Evolutionary conservation across 495 filamentous ascomycete genomes (phyloP), one percentile per base, ranked within the genome.

Genomic region (Penicillium angulare): DNA sequence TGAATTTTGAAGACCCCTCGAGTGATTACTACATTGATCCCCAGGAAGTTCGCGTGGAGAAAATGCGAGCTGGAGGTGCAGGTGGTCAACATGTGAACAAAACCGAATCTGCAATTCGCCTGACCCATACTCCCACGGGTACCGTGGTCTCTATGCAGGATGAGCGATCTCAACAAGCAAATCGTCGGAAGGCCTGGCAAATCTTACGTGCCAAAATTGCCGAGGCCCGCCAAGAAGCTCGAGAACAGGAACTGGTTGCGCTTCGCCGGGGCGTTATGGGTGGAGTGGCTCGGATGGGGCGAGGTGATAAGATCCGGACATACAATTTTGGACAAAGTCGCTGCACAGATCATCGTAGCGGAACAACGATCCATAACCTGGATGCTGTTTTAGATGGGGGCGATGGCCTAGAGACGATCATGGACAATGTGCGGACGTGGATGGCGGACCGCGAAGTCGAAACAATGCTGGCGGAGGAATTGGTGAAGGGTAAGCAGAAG

Each of bases 1-100:
- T 76, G 49, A 82, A 87, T 55, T 81, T 86, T 59, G 81, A 90
- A 42, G 86, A 98, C 56, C 93, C 93, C 0, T 85, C 81, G 32
- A 92, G 86, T 65, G 89, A 95, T 63, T 95, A 92, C 72, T 92
- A 92, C 66, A 79, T 98, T 49, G 84, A 92, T 68, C 83, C 89
- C 8, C 79, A 84, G 53, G 92, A 97, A 51, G 95, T 98, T 29
- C 79, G 83, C 33, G 78, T 81, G 7, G 95, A 98, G 60, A 87
- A 88, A 57, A 96, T 97, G 92, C 82, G 91, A 23, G 90, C 93
- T 1, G 76, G 87, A 42, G 93, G 93, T 23, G 91, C 93, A 2
- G 93, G 93, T 15, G 93, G 93, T 5, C 93, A 98, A 72, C 95
- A 97, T 65, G 93, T 98, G 63, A 98, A 98, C 68, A 97, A 88